Evolutionary conservation across 495 filamentous ascomycete genomes (phyloP).

Genomic region (Hyaloscypha finlandica): DNA sequence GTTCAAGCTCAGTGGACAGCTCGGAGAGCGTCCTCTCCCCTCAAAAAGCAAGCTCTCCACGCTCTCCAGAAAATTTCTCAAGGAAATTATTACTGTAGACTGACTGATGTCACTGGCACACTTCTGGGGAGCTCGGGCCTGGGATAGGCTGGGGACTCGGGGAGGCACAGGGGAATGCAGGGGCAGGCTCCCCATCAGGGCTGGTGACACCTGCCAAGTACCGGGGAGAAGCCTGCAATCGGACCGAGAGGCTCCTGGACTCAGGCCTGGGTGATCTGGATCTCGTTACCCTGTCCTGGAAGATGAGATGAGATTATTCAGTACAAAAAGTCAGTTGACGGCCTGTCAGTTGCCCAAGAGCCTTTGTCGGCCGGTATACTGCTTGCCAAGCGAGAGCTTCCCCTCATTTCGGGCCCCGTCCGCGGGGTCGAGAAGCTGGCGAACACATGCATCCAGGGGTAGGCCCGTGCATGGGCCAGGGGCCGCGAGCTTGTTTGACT

Average conservation of each 20-base stretch:
- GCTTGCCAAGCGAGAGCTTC: background rate
- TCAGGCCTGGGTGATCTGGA: background rate
- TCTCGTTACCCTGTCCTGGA: background rate
- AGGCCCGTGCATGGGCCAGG: background rate
- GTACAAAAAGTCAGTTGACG: constrained; percentile 1
- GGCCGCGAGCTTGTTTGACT: background rate
- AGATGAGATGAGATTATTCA: constrained; percentile 8
- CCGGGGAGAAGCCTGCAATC: background rate
- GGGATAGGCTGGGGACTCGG: constrained; percentile 8
- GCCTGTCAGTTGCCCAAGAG: background rate
- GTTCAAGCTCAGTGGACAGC: background rate
- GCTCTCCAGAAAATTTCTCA: constrained; percentile 1
- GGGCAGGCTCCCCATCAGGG: background rate
- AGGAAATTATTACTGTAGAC: background rate
- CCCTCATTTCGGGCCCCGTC: background rate
- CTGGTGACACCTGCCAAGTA: background rate
- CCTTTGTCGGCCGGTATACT: background rate
- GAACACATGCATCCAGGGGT: background rate
- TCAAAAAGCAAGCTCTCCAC: background rate
- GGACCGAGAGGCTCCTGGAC: constrained; percentile 8
- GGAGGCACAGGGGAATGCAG: constrained; percentile 3
- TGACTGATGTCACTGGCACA: background rate
- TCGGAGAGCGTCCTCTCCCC: background rate
- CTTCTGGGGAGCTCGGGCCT: background rate
- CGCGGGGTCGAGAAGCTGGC: background rate